A percentile compares a stretch with the other conserved stretches of the same genome.
Evolutionary conservation across 495 filamentous ascomycete genomes (phyloP).

Genomic region (Talaromyces proteolyticus): DNA sequence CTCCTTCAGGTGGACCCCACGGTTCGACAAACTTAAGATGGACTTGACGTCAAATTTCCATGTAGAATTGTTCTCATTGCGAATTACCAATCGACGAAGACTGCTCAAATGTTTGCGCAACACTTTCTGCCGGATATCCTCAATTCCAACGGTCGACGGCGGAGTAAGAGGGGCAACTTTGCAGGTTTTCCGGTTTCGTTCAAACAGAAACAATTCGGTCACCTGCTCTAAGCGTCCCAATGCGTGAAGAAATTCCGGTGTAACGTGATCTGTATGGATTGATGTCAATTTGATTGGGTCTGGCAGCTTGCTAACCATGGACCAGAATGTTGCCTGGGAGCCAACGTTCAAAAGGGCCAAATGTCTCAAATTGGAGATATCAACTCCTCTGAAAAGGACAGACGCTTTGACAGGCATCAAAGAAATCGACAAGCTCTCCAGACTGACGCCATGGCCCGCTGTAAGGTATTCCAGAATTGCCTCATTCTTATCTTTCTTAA

Average conservation of each 20-base stretch:
- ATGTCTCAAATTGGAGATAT: slow-evolving; percentile 42
- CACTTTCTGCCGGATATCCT: slow-evolving; percentile 44
- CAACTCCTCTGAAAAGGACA: slow-evolving; percentile 43
- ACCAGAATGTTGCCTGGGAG: slow-evolving; percentile 51
- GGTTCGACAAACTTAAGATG: slow-evolving; percentile 38
- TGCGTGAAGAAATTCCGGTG: slow-evolving; percentile 41
- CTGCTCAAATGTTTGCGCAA: slow-evolving; percentile 20
- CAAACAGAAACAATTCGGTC: slow-evolving; percentile 52
- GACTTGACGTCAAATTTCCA: slow-evolving; percentile 53
- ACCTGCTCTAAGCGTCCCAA: slow-evolving; percentile 41
- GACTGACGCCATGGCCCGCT: slow-evolving; percentile 44
- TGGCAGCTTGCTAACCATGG: slow-evolving; percentile 43
- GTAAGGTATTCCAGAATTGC: slow-evolving; percentile 50
- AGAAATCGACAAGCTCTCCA: slow-evolving; percentile 47
- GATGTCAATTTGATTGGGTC: slow-evolving; percentile 45
- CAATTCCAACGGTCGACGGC: slow-evolving; percentile 37
- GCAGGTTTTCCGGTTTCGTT: slow-evolving; percentile 36
- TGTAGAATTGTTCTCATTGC: slow-evolving; percentile 30
- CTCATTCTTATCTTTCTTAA: slow-evolving; percentile 18
- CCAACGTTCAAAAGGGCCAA: slow-evolving; percentile 59
- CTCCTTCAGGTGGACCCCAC: slow-evolving; percentile 43
- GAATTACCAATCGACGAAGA: slow-evolving; percentile 18
- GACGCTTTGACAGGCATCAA: slow-evolving; percentile 51
- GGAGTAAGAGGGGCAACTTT: slow-evolving; percentile 43
- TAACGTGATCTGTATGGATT: slow-evolving; percentile 57